Base-by-base conservation (phyloP, 2,329 filamentous ascomycete genomes). In the Epichloe scottii region DNA sequence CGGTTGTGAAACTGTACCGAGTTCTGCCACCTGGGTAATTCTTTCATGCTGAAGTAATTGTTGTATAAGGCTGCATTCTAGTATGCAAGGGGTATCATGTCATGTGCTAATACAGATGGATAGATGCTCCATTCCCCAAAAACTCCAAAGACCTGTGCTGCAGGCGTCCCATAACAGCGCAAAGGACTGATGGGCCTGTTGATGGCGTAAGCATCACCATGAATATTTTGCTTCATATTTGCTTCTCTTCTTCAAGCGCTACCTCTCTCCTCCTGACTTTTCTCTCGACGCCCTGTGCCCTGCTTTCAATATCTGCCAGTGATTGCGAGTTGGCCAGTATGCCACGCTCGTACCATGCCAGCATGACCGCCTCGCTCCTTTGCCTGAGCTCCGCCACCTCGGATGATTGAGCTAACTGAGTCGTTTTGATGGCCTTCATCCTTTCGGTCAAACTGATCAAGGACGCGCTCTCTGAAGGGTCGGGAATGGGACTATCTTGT, bases 321-420 rank as follows among this genome's bases (percentile, higher is more conserved):
- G 78, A 77, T 57, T 81, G 78, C 0, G 84, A 84, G 57, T 79
- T 80, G 11, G 77, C 76, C 46, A 95, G 70, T 42, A 93, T 73
- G 3, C 81, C 79, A 23, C 79, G 71, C 63, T 89, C 82, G 66
- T 91, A 89, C 84, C 88, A 94, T 37, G 72, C 67, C 56, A 83
- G 76, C 53, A 89, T 67, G 23, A 78, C 69, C 55, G 65, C 64
- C 65, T 81, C 86, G 68, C 77, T 90, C 56, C 75, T 76, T 55
- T 68, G 76, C 63, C 80, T 76, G 62, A 85, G 74, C 63, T 78
- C 78, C 21, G 76, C 77, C 55, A 87, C 77, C 64, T 84, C 79
- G 46, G 73, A 72, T 39, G 66, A 73, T 65, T 88, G 84, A 15
- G 77, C 73, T 19, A 76, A 63, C 60, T 89, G 85, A 4, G 75